Conservation (phyloP, 1,284 basidiomycete genomes). For the Austroboletus novae-zelandiae region DNA sequence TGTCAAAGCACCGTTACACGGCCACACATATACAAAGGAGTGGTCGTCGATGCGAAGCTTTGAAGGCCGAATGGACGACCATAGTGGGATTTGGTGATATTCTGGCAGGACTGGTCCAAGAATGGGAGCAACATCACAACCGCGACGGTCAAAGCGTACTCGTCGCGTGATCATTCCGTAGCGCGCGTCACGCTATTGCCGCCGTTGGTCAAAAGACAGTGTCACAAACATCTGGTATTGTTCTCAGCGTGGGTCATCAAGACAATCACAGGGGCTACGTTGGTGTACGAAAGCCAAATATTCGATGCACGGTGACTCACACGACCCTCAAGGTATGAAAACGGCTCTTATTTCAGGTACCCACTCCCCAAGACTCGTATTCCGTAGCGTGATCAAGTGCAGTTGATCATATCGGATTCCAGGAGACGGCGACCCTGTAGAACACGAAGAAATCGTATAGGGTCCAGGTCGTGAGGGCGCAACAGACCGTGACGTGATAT, state of each 20-base stretch:
- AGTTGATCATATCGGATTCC: constrained; percentile 27
- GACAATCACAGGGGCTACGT: neutral
- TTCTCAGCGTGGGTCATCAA: neutral
- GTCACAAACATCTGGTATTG: neutral
- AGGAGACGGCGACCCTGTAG: constrained; percentile 7
- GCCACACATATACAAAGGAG: neutral
- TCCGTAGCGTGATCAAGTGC: constrained; percentile 26
- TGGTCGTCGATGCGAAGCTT: too few species aligned
- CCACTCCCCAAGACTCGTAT: constrained; percentile 29
- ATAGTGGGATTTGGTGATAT: neutral
- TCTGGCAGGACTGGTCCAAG: neutral
- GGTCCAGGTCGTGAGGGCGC: constrained; percentile 16
- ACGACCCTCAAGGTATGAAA: constrained; percentile 9
- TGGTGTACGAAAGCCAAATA: neutral
- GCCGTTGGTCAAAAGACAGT: neutral
- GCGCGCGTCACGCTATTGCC: neutral
- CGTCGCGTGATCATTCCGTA: neutral
- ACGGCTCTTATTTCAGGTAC: constrained; percentile 26
- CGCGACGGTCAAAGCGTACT: constrained; percentile 5
- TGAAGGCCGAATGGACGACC: neutral
- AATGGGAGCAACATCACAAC: too few species aligned
- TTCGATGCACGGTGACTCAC: constrained; percentile 11
- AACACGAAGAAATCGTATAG: constrained; percentile 17
- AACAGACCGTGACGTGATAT: constrained; percentile 16
- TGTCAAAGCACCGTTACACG: constrained; percentile 11